phyloP scores from a whole-genome alignment of 371 early-diverging fungal species.

The Lichtheimia corymbifera region DNA sequence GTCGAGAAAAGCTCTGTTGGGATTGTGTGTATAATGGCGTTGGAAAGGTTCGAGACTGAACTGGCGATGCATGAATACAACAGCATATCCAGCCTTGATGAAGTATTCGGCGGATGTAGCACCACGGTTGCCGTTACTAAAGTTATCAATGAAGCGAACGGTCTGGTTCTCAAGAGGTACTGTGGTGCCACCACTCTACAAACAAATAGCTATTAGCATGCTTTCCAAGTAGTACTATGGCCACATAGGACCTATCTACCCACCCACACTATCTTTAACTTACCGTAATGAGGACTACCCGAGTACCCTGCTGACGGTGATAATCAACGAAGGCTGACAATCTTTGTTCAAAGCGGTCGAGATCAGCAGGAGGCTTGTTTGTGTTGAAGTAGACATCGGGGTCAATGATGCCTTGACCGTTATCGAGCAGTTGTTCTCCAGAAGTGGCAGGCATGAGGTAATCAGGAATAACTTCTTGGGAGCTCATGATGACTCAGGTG shows the following conservation, averaged over 20 bases:
- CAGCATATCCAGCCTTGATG: conserved; percentile 89
- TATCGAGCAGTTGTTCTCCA: conserved; percentile 37
- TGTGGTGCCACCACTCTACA: conserved; percentile 94
- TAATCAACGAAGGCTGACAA: conserved; percentile 70
- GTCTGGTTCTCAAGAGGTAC: conserved; percentile 96
- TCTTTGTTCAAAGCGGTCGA: conserved; percentile 63
- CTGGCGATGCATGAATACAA: conserved; percentile 94
- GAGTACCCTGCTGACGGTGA: conserved; percentile 60
- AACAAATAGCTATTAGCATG: background rate
- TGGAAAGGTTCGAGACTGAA: conserved; percentile 91
- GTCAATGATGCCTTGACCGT: conserved; percentile 61
- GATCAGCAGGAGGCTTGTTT: conserved; percentile 72
- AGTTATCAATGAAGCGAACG: conserved; percentile 98
- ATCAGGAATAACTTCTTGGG: conserved; percentile 1
- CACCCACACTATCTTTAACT: conserved; percentile 14
- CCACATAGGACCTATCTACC: background rate
- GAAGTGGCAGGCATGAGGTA: conserved; percentile 2
- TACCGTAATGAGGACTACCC: conserved; percentile 83
- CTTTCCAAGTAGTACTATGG: too few species aligned
- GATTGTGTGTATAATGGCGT: conserved; percentile 85
- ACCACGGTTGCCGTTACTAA: conserved; percentile 95
- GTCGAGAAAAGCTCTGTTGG: conserved; percentile 76
- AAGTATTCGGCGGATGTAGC: conserved; percentile 95
- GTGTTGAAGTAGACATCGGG: conserved; percentile 83
- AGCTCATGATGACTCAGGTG: background rate